These are phyloP conservation scores for Beauveria sp. DNA, from an alignment of 2,329 filamentous ascomycete species.

Conservation along the genomic window DNA sequence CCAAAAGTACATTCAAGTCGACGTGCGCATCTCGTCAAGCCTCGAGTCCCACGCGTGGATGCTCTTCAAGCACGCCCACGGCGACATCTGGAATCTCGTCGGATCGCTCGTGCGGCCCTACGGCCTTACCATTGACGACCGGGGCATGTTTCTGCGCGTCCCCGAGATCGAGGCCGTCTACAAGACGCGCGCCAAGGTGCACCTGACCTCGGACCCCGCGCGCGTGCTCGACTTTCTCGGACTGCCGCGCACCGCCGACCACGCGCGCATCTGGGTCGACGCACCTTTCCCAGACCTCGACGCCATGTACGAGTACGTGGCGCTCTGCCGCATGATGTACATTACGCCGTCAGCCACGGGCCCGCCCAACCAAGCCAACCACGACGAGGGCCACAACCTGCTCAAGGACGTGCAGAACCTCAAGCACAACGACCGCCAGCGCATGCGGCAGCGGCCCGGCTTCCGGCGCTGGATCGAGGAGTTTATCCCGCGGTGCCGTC, in stretches of 20 bases:
- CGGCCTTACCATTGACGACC: conserved; percentile 59
- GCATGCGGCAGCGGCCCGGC: conserved; percentile 45
- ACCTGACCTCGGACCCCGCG: conserved; percentile 50
- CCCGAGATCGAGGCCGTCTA: conserved; percentile 57
- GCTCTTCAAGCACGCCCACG: conserved; percentile 61
- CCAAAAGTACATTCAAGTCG: conserved; percentile 55
- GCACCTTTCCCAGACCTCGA: conserved; percentile 45
- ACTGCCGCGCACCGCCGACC: conserved; percentile 33
- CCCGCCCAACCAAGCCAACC: not conserved
- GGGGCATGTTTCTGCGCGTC: conserved; percentile 57
- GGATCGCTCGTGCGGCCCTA: conserved; percentile 55
- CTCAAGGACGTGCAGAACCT: conserved; percentile 27
- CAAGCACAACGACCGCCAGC: conserved; percentile 48
- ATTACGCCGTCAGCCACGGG: conserved; percentile 23
- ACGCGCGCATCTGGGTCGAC: conserved; percentile 31
- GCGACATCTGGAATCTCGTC: conserved; percentile 61
- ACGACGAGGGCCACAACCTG: conserved; percentile 6
- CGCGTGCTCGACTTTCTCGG: conserved; percentile 56
- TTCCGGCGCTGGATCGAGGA: conserved; percentile 56
- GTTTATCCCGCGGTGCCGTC: conserved; percentile 48
- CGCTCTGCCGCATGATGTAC: conserved; percentile 51
- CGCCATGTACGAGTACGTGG: conserved; percentile 55
- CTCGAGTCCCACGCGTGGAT: conserved; percentile 48
- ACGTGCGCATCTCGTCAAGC: conserved; percentile 49
- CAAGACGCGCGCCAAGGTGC: conserved; percentile 48